Evolutionary conservation across 768 basidiomycete genomes (phyloP), one percentile per base, ranked within the genome.

Genomic region (Leccinum uliginosum): DNA sequence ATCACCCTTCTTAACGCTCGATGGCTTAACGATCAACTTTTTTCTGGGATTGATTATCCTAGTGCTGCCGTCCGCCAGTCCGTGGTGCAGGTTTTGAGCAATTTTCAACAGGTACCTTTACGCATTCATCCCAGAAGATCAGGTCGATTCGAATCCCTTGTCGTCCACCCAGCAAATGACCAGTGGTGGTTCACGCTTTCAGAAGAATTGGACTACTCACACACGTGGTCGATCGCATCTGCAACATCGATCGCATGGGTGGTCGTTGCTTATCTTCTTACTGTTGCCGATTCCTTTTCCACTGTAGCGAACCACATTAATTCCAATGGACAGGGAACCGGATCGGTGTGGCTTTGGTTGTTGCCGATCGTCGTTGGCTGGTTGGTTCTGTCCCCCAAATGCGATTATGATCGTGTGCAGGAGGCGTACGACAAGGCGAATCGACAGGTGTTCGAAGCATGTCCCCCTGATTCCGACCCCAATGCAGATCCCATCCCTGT

Each of bases 301-400:
- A 62, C 49, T 29, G 48, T 71, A 3, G 35, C 27, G 10, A 54
- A 59, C 4, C 38, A 63, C 17, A 60, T 76, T 2, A 63, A 71
- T 27, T 65, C 69, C 1, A 74, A 67, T 32, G 76, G 77, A 0
- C 70, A 76, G 51, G 73, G 69, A 21, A 72, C 75, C 7, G 76
- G 74, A 4, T 72, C 73, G 2, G 62, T 74, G 15, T 80, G 76
- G 77, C 59, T 79, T 7, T 80, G 77, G 76, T 67, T 79, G 19
- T 40, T 79, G 8, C 71, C 78, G 0, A 59, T 79, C 5, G 72
- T 77, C 10, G 60, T 74, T 3, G 74, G 76, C 4, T 79, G 77
- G 74, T 60, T 78, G 8, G 67, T 75, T 49, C 57, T 78, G 7
- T 74, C 76, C 0, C 76, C 77, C 0, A 73, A 77, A 56, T 75